phyloP scores from a whole-genome alignment of 192 early-diverging fungal genomes.

The Dissophora globulifera region DNA sequence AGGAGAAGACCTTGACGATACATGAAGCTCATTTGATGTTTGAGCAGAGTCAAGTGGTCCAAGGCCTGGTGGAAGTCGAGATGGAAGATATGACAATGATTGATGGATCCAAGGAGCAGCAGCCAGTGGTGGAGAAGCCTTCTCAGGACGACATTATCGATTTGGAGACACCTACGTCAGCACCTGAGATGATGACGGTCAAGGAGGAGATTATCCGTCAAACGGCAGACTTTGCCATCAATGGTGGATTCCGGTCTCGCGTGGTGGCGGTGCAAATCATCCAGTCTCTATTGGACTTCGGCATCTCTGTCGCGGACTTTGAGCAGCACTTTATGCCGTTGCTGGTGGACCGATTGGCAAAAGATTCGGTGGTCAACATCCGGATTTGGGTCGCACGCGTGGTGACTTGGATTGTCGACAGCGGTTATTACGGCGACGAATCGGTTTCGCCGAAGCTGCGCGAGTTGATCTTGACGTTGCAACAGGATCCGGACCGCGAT shows the following conservation, averaged over 20 bases:
- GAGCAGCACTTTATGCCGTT: slow-evolving; percentile 76
- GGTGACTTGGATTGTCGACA: slow-evolving; percentile 46
- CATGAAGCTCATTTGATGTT: neutral
- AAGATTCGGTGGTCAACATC: slow-evolving; percentile 77
- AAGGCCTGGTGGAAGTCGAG: slow-evolving; percentile 44
- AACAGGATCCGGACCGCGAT: slow-evolving; percentile 43
- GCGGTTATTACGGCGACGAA: slow-evolving; percentile 42
- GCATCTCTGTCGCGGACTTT: slow-evolving; percentile 69
- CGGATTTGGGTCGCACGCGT: slow-evolving; percentile 76
- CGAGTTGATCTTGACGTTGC: slow-evolving; percentile 12
- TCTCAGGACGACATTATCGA: too few relatives aligned
- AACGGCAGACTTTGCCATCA: slow-evolving; percentile 32
- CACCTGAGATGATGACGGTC: slow-evolving; percentile 33
- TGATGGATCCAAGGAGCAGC: neutral
- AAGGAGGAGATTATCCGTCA: slow-evolving; percentile 37
- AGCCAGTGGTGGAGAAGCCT: too few relatives aligned
- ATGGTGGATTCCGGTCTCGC: slow-evolving; percentile 46
- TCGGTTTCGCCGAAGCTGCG: slow-evolving; percentile 5
- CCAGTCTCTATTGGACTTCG: slow-evolving; percentile 67
- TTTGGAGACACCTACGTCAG: too few relatives aligned
- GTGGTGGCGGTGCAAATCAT: slow-evolving; percentile 71
- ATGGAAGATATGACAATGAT: slow-evolving; percentile 47
- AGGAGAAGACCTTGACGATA: slow-evolving; percentile 29
- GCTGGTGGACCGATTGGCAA: slow-evolving; percentile 62
- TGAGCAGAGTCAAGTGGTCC: slow-evolving; percentile 3